Evolutionary conservation across 495 filamentous ascomycete species (phyloP), one percentile per base, ranked within the genome.

Genomic region (Xylaria scruposa): DNA sequence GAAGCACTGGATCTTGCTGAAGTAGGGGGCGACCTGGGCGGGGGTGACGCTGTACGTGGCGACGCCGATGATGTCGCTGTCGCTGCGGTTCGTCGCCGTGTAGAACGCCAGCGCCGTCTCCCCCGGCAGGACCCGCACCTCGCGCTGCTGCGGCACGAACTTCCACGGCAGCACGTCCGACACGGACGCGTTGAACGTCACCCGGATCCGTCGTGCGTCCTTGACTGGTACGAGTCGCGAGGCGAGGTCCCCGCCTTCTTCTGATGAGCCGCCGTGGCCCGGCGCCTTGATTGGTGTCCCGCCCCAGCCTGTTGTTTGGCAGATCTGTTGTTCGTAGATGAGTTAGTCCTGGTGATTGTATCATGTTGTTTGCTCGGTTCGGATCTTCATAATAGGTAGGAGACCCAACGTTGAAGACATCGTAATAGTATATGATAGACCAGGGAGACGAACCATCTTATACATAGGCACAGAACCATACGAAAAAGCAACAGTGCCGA

Each of bases 1-100:
- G 82, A 99, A 99, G 76, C 97, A 99, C 83, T 99, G 97, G 65
- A 99, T 99, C 87, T 99, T 99, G 87, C 91, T 94, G 81, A 99
- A 99, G 78, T 99, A 99, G 4, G 93, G 95, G 36, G 97, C 95
- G 36, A 97, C 93, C 84, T 98, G 97, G 15, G 89, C 95, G 10
- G 97, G 97, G 13, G 94, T 97, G 61, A 99, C 97, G 80, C 91
- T 94, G 80, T 99, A 99, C 12, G 97, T 99, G 49, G 97, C 97
- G 31, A 99, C 93, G 53, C 97, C 97, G 76, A 99, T 97, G 73
- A 99, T 98, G 83, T 98, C 96, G 72, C 91, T 86, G 42, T 91
- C 87, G 76, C 92, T 91, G 72, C 90, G 90, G 81, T 99, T 99
- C 54, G 93, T 97, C 6, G 97, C 97, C 21, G 94, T 98, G 84